Evolutionary conservation across 352 stramenopile genomes (phyloP), one percentile per base, ranked within the genome.

Genomic region (Thraustotheca clavata): DNA sequence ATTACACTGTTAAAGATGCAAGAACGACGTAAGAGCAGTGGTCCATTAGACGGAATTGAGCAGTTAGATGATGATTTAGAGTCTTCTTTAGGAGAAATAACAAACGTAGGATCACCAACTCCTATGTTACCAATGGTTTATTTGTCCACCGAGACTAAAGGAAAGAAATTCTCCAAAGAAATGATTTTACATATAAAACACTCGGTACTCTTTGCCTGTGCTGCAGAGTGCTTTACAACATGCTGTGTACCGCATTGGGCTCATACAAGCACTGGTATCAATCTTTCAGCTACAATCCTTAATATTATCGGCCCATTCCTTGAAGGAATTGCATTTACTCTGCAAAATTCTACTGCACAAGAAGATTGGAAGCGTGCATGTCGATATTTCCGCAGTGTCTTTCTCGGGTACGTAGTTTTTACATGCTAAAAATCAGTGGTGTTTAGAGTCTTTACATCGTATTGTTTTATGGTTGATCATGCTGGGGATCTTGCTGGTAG

Each of bases 401-500:
- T 68, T 36, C 38, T 60, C 27, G 35, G 60, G 35, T 60, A 52
- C 20, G 0, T 39, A 11, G 16, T 11, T 62, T 47, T 18, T 69
- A 14, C 43, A 18, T 47, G 24, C 12, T 55, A 34, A 11, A 26
- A 16, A 8, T 49, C 16, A 48, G n/a, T 46, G 31, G 27, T 20
- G 26, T 1, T 26, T 47, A 94, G 85, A 1, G 85, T 91, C 14
- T 90, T 94, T 59, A 94, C 85, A 41, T 92, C 83, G n/a, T 94
- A 87, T 55, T 85, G 83, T 59, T 94, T 89, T 73, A 94, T 94
- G 85, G 79, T 76, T 4, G 85, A 94, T 65, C 85, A 94, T 50
- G 85, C 85, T 0, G 81, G 85, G 1, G 85, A 91, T 43, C 73
- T 94, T 8, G 88, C 79, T 48, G 60, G 65, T 0, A 32, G 41